Conservation (phyloP, 129 eudicot species). For the Artemisia annua region DNA sequence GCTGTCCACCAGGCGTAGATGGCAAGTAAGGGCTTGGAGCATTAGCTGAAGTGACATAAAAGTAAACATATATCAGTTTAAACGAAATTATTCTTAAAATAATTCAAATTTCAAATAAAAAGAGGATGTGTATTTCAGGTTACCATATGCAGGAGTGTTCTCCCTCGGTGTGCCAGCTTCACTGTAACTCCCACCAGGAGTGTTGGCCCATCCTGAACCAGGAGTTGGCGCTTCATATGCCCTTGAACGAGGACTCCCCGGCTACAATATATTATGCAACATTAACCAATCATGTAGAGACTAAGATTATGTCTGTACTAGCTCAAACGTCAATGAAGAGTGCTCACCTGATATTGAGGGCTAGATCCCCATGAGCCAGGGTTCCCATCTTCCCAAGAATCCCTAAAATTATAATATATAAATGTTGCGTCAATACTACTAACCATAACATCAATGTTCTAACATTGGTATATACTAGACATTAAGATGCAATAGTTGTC, state of each 20-base stretch:
- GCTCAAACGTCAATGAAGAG: background rate
- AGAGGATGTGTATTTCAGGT: background rate
- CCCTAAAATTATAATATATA: slow-evolving; percentile 51
- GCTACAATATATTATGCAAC: slow-evolving; percentile 42
- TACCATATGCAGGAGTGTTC: slow-evolving; percentile 71
- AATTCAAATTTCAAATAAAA: background rate
- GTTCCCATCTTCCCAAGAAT: slow-evolving; percentile 95
- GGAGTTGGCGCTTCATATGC: slow-evolving; percentile 97
- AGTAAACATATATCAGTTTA: background rate
- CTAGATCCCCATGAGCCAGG: slow-evolving; percentile 98
- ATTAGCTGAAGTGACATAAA: slow-evolving; percentile 58
- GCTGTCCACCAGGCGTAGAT: slow-evolving; percentile 96
- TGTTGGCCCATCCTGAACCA: slow-evolving; percentile 89
- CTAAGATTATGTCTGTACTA: background rate
- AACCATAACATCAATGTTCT: slow-evolving; percentile 45
- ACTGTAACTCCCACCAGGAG: slow-evolving; percentile 75
- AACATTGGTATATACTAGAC: background rate
- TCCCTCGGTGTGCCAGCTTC: slow-evolving; percentile 97
- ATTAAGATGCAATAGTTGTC: background rate
- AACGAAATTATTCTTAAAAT: too few species aligned
- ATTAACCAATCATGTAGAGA: background rate
- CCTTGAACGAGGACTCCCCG: slow-evolving; percentile 88
- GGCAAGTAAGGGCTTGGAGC: slow-evolving; percentile 99
- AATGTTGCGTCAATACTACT: background rate
- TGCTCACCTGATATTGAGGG: slow-evolving; percentile 84